These are phyloP conservation scores for Monosporozyma unispora DNA, from an alignment of 805 yeast genomes.

Conservation along the genomic window DNA sequence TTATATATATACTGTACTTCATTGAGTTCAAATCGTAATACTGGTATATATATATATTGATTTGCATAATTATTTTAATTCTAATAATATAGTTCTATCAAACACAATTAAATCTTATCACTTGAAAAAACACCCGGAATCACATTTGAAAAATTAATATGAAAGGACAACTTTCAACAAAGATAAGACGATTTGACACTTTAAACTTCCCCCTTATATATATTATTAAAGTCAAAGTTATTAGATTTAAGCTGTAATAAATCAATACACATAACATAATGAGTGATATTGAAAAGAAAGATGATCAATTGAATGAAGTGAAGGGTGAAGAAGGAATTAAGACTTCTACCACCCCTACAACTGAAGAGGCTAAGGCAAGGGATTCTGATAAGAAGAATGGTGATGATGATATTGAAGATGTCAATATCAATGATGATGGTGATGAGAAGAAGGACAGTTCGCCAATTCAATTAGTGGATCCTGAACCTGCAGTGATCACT, in stretches of 20 bases:
- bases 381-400: not conserved
- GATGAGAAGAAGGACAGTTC: constrained; percentile 1
- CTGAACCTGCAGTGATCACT: constrained; percentile 4
- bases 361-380: not conserved
- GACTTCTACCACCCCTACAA: not conserved
- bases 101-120: not conserved
- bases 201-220: not conserved
- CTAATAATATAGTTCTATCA: too few species aligned
- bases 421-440: constrained; percentile 5
- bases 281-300: constrained; percentile 1
- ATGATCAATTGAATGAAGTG: not conserved
- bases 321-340: not conserved
- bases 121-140: not conserved
- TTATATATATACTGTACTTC: too few species aligned
- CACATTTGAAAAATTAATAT: not conserved
- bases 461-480: constrained; percentile 4
- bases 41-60: too few species aligned
- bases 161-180: not conserved
- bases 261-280: not conserved
- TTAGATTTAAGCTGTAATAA: not conserved
- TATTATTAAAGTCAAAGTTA: not conserved
- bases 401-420: constrained; percentile 4
- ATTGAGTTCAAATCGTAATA: too few species aligned
- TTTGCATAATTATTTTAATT: too few species aligned
- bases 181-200: not conserved